Conservation (phyloP, 176 grass and related monocot species). For the Thinopyrum elongatum region DNA sequence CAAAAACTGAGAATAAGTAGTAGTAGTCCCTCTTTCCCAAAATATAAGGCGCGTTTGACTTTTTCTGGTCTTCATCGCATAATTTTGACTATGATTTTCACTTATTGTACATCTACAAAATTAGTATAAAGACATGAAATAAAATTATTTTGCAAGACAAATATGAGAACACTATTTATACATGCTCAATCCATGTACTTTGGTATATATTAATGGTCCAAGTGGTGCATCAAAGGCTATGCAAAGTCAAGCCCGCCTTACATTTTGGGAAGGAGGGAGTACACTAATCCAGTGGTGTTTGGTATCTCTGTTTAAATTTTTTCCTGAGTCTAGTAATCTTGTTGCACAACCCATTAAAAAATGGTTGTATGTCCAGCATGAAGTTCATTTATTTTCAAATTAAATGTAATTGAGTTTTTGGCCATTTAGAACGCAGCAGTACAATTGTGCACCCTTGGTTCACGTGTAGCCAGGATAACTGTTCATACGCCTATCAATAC, state of each 20-base stretch:
- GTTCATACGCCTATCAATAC: not conserved
- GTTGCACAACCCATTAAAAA: not conserved
- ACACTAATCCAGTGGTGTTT: not conserved
- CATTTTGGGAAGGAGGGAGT: not conserved
- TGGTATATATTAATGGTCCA: too few species aligned
- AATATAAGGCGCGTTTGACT: too few species aligned
- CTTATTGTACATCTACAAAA: too few species aligned
- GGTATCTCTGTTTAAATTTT: not conserved
- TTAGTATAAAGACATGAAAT: too few species aligned
- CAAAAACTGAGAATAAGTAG: not conserved
- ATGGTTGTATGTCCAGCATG: not conserved
- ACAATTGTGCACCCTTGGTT: not conserved
- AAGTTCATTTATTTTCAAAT: not conserved
- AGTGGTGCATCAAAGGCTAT: too few species aligned
- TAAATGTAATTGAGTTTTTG: not conserved
- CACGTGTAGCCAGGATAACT: not conserved
- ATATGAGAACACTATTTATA: too few species aligned
- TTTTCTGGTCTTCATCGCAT: too few species aligned
- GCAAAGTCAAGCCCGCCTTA: too few species aligned
- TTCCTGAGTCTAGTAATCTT: not conserved
- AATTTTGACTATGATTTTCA: too few species aligned
- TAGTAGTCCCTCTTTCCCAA: too few species aligned
- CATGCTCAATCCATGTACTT: too few species aligned
- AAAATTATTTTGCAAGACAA: too few species aligned
- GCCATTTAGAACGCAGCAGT: not conserved